phyloP scores from a whole-genome alignment of 2,329 filamentous ascomycete genomes.

The Ceratocystis alfenasii region DNA sequence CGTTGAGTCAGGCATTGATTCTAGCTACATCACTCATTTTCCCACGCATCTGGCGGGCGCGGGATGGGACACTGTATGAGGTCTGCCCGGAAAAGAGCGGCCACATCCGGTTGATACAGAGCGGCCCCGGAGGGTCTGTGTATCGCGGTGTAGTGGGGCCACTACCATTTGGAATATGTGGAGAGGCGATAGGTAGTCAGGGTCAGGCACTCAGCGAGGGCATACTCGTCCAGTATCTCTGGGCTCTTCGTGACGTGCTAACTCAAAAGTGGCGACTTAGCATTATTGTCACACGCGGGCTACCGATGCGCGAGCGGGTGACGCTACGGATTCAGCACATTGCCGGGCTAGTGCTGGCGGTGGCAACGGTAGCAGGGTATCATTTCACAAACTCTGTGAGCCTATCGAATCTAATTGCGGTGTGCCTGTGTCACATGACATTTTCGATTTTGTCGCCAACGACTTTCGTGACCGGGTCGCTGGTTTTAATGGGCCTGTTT shows the following conservation, averaged over 20 bases:
- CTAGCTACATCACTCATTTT: constrained; percentile 57
- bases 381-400: constrained; percentile 48
- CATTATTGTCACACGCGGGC: constrained; percentile 40
- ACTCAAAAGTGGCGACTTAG: constrained; percentile 41
- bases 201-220: background rate
- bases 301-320: constrained; percentile 34
- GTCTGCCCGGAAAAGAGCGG: constrained; percentile 29
- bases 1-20: constrained; percentile 60
- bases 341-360: constrained; percentile 42
- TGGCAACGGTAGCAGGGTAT: constrained; percentile 48
- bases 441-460: constrained; percentile 80
- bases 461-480: constrained; percentile 67
- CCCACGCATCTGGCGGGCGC: constrained; percentile 52
- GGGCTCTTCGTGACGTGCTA: constrained; percentile 41
- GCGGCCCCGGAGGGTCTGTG: constrained; percentile 23
- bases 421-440: constrained; percentile 73
- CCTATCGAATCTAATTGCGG: constrained; percentile 75
- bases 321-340: constrained; percentile 46
- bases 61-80: constrained; percentile 34
- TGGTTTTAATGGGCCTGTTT: constrained; percentile 70
- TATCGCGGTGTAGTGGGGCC: constrained; percentile 22
- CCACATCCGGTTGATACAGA: constrained; percentile 20
- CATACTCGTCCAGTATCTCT: constrained; percentile 27
- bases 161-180: constrained; percentile 26
- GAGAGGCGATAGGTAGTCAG: background rate